Evolutionary conservation across 176 grass and related monocot species (phyloP).

Genomic region (Aechmea fasciata): DNA sequence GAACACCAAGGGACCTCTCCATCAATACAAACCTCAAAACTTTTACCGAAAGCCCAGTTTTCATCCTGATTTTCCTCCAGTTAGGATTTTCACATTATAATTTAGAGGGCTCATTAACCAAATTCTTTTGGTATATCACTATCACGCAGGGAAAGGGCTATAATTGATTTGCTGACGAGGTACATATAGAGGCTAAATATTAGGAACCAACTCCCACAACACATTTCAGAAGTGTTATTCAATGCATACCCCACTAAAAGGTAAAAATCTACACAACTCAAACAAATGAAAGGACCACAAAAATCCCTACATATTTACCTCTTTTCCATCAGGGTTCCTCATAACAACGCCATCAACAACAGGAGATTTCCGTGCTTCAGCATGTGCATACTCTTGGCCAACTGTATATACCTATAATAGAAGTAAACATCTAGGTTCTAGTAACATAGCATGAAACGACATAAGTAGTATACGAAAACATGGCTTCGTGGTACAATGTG

Average conservation of each 20-base stretch:
- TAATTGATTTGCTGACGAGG: no score
- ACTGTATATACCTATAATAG: conserved; percentile 79
- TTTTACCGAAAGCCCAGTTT: no score
- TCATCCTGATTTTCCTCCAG: no score
- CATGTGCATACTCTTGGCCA: conserved; percentile 86
- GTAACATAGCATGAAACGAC: neutral
- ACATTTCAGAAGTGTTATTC: no score
- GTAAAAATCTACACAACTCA: conserved; percentile 11
- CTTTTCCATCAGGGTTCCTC: conserved; percentile 96
- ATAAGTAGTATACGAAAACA: neutral
- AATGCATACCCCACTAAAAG: neutral
- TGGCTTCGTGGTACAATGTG: neutral
- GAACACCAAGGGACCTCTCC: no score
- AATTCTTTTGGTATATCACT: no score
- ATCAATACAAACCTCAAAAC: no score
- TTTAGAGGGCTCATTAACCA: no score
- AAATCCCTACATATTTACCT: conserved; percentile 28
- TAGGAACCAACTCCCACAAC: no score
- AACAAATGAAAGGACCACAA: neutral
- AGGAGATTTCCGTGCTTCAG: conserved; percentile 93
- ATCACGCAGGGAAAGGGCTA: no score
- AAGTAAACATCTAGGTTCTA: neutral
- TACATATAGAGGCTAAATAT: no score
- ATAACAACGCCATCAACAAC: conserved; percentile 97
- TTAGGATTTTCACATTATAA: no score